Base-by-base conservation (phyloP, 306 rosid genomes). In the Hippophae gyantsensis region DNA sequence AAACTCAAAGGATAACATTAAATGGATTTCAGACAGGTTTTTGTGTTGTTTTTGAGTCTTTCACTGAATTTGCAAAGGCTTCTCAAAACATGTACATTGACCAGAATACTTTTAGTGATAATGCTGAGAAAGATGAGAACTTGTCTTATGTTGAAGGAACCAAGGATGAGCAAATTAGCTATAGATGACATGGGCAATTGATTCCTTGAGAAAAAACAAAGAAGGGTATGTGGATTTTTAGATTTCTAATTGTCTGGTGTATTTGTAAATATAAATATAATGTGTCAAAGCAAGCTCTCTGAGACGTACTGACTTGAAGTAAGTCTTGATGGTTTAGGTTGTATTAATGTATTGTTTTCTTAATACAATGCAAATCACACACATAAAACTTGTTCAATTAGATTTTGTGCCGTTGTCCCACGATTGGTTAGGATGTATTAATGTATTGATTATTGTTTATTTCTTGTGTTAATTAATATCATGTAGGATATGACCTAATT, bases 11-110 rank as follows among this genome's bases (percentile, higher is more conserved):
- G 62, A 77, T 86, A 52, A 86, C 88, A 60, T 54, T 93, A 11
- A 69, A 70, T n/a, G 97, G 94, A 64, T 70, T 93, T 65, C 97
- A 84, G 64, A 69, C 71, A 12, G 99, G 95, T 43, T 88, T 93
- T 64, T 88, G 86, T 66, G 62, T 57, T 14, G 95, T 88, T 27
- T 89, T 93, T 13, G 90, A 84, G 61, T 84, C 99, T 57, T 66
- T 93, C 12, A 63, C 74, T 6, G 97, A 82, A 55, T 93, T 93
- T 66, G 80, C 89, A 10, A 81, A 73, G 63, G 95, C 90, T 49
- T 86, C 94, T 5, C 88, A 79, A 8, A 75, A 84, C 63, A 80
- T 88, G 89, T 93, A 80, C 78, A 65, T 73, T 57, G 94, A 74
- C 58, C 95, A 88, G 8, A 85, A 69, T 58, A 68, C 68, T 57